phyloP scores from a whole-genome alignment of 73 alveolate species.

The Tetrahymena elliotti region DNA sequence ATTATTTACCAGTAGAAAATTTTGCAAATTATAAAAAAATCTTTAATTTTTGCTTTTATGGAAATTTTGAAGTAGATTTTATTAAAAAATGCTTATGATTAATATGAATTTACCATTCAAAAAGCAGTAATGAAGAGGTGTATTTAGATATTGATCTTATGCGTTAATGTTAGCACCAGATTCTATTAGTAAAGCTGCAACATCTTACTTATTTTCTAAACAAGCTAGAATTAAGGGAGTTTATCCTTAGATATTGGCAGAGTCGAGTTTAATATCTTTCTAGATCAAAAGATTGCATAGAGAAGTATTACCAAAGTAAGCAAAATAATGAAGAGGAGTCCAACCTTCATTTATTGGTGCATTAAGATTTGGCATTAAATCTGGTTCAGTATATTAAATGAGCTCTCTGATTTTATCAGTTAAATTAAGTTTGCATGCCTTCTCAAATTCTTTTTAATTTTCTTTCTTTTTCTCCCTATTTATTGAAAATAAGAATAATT shows the following conservation, averaged over 20 bases:
- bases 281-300: neutral
- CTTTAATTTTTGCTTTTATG: too few species aligned
- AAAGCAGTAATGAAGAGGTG: neutral
- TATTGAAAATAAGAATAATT: neutral
- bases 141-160: neutral
- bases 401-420: neutral
- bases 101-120: neutral
- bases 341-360: neutral
- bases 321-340: neutral
- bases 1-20: neutral
- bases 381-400: neutral
- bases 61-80: too few species aligned
- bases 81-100: neutral
- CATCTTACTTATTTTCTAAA: neutral
- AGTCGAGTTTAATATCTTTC: neutral
- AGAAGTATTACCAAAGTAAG: neutral
- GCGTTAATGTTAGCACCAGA: neutral
- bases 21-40: too few species aligned
- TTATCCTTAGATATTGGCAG: neutral
- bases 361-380: neutral
- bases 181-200: neutral
- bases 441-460: neutral
- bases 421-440: neutral
- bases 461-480: neutral
- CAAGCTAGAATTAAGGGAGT: neutral